Conservation (phyloP, 495 filamentous ascomycete species). For the Chaetomium tenue region DNA sequence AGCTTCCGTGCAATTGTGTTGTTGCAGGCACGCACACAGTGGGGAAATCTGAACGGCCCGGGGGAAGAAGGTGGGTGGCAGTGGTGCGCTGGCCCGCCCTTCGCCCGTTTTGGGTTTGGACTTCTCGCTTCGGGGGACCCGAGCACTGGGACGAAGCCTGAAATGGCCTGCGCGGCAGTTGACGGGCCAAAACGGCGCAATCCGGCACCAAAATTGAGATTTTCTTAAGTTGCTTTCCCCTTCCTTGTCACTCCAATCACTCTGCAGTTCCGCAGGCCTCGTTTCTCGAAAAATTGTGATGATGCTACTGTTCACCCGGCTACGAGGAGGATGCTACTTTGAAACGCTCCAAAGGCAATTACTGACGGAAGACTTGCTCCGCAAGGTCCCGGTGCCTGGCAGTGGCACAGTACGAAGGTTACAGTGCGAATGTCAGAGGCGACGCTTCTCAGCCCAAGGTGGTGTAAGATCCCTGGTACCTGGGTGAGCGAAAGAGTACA, state of each 20-base stretch:
- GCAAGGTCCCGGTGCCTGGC: neutral
- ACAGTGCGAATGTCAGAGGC: neutral
- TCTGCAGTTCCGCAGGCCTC: neutral
- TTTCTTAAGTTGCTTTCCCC: neutral
- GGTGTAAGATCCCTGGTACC: no score
- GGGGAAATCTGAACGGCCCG: constrained; percentile 1
- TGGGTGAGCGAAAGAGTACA: no score
- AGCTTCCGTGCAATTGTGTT: constrained; percentile 5
- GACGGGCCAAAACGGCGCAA: constrained; percentile 8
- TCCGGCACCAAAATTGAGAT: neutral
- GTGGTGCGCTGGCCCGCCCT: constrained; percentile 22
- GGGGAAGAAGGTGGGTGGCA: neutral
- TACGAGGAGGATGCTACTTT: neutral
- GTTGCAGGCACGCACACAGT: constrained; percentile 7
- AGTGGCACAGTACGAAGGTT: neutral
- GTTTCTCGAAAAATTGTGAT: neutral
- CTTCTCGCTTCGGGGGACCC: constrained; percentile 9
- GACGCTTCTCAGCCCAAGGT: no score
- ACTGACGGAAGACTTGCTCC: constrained; percentile 4
- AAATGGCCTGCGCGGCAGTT: constrained; percentile 11
- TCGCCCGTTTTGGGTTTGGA: constrained; percentile 25
- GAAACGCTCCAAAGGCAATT: neutral
- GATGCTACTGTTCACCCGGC: neutral
- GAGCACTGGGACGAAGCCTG: neutral
- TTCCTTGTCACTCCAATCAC: neutral